phyloP scores from a whole-genome alignment of 2,329 filamentous ascomycete genomes.

The Fusarium multiceps region DNA sequence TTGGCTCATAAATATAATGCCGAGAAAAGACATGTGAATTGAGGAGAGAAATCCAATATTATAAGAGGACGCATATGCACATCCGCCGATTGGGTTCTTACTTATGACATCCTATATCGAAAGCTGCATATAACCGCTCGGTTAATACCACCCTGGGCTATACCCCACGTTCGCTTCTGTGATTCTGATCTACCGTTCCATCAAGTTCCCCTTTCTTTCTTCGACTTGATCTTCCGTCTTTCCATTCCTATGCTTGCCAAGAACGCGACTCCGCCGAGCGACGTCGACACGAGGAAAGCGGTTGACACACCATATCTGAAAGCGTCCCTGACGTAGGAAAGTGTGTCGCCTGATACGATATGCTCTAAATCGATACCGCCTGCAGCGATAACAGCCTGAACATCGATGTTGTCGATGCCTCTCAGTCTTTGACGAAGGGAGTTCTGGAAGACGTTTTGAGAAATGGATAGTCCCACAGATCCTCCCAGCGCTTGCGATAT shows the following conservation, averaged over 20 bases:
- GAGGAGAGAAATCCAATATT: background rate
- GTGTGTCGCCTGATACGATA: constrained; percentile 10
- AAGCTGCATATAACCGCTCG: background rate
- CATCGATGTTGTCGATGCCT: constrained; percentile 15
- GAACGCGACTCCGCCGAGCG: constrained; percentile 30
- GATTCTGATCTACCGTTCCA: background rate
- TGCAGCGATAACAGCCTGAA: constrained; percentile 21
- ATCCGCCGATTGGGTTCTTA: background rate
- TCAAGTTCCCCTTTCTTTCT: constrained; percentile 10
- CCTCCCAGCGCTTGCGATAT: constrained; percentile 60
- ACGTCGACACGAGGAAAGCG: constrained; percentile 37
- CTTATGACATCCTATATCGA: constrained; percentile 4
- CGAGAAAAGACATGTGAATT: background rate
- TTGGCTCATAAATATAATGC: background rate
- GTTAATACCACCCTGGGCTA: background rate
- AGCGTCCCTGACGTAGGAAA: constrained; percentile 25
- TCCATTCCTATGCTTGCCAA: constrained; percentile 37
- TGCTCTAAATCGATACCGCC: constrained; percentile 29
- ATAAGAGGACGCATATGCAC: background rate
- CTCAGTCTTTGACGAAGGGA: constrained; percentile 8
- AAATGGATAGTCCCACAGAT: constrained; percentile 33
- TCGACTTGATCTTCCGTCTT: constrained; percentile 24
- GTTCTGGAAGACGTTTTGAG: constrained; percentile 40
- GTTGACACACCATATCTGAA: constrained; percentile 33
- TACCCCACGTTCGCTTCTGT: background rate